Conservation (phyloP, 2,329 filamentous ascomycete species). For the Aspergillus intermedius region DNA sequence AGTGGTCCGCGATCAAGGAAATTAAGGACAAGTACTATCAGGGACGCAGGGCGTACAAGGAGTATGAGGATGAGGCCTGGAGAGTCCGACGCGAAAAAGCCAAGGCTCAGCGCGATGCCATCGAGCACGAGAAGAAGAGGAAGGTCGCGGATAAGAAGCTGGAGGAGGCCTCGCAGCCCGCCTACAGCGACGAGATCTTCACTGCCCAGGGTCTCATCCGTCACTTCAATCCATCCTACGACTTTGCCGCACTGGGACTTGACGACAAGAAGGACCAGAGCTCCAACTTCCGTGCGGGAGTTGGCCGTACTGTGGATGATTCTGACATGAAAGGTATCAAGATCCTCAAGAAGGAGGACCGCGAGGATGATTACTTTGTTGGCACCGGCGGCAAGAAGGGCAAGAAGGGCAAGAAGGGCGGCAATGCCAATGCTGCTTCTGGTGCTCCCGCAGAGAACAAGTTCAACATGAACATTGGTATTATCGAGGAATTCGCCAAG, state of each 20-base stretch:
- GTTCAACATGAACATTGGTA: slow-evolving; percentile 82
- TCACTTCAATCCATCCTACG: slow-evolving; percentile 80
- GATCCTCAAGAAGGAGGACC: slow-evolving; percentile 77
- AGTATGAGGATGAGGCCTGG: slow-evolving; percentile 77
- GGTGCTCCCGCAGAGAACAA: slow-evolving; percentile 49
- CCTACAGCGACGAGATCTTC: slow-evolving; percentile 88
- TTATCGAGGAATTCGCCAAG: slow-evolving; percentile 83
- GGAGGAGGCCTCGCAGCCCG: slow-evolving; percentile 58
- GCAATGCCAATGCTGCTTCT: slow-evolving; percentile 42
- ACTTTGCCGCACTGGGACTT: slow-evolving; percentile 57
- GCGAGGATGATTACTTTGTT: slow-evolving; percentile 77
- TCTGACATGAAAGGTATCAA: slow-evolving; percentile 78
- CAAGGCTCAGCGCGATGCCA: slow-evolving; percentile 65
- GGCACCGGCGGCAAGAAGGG: slow-evolving; percentile 72
- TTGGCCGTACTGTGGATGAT: slow-evolving; percentile 77
- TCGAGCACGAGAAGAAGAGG: slow-evolving; percentile 44
- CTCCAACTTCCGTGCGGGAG: slow-evolving; percentile 69
- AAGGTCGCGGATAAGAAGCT: slow-evolving; percentile 51
- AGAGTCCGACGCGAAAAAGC: slow-evolving; percentile 69
- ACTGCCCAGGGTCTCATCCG: slow-evolving; percentile 79
- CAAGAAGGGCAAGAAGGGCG: slow-evolving; percentile 77
- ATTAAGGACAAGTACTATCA: slow-evolving; percentile 85
- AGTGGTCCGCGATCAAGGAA: slow-evolving; percentile 73
- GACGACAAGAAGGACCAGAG: slow-evolving; percentile 42
- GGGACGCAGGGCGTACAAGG: slow-evolving; percentile 71